Percentiles rank a stretch among this genome's conserved stretches.
Evolutionary conservation across 805 yeast genomes (phyloP).

Genomic region (Dipodascopsis uninucleata): DNA sequence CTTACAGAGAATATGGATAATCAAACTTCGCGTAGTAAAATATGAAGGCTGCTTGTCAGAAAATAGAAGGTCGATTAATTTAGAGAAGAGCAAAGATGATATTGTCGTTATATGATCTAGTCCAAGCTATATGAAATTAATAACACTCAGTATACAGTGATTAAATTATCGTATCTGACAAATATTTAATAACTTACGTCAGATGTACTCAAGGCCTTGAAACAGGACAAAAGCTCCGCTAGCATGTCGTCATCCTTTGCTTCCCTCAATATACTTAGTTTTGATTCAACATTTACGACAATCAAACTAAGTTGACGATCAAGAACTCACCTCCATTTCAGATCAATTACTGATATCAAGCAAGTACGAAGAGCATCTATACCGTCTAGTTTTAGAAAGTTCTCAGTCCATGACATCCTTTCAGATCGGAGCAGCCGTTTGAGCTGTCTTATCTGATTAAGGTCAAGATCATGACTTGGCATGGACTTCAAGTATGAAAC

Average conservation of each 20-base stretch:
- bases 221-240: constrained; percentile 10
- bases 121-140: constrained; percentile 6
- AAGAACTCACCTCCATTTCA: constrained; percentile 12
- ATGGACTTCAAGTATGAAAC: constrained; percentile 19
- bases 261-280: constrained; percentile 9
- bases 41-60: constrained; percentile 17
- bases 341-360: neutral
- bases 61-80: constrained; percentile 8
- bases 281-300: no score
- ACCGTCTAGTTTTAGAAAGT: constrained; percentile 12
- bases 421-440: constrained; percentile 10
- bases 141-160: neutral
- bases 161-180: neutral
- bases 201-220: constrained; percentile 5
- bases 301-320: neutral
- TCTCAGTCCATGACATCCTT: constrained; percentile 10
- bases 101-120: constrained; percentile 7
- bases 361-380: constrained; percentile 5
- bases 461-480: neutral
- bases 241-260: constrained; percentile 13
- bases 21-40: constrained; percentile 10
- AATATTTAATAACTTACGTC: constrained; percentile 7
- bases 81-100: constrained; percentile 9
- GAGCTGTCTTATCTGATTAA: constrained; percentile 4
- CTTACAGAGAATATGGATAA: constrained; percentile 8